Conservation (phyloP, 495 filamentous ascomycete species). For the Penicillium samsonianum region DNA sequence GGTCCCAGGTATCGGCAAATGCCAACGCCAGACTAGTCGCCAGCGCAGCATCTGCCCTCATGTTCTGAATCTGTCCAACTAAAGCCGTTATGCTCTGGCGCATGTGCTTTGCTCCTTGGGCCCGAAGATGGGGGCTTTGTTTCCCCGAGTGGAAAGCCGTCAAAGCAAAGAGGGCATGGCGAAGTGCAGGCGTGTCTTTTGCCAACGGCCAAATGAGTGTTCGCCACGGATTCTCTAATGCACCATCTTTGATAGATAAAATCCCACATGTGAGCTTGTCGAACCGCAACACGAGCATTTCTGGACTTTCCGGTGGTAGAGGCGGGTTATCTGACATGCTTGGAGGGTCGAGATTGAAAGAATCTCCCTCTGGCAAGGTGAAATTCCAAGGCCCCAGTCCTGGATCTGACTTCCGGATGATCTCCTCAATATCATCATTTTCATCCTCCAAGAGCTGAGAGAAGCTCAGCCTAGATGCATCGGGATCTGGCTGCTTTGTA, state of each 20-base stretch:
- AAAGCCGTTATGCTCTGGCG: constrained; percentile 62
- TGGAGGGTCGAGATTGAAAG: constrained; percentile 7
- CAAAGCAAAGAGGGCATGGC: constrained; percentile 73
- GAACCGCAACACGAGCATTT: constrained; percentile 68
- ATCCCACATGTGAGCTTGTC: constrained; percentile 75
- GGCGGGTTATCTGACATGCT: constrained; percentile 20
- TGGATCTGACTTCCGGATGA: constrained; percentile 51
- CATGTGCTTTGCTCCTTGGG: constrained; percentile 74
- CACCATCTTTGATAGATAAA: constrained; percentile 70
- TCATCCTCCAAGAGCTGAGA: constrained; percentile 42
- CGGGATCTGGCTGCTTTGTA: constrained; percentile 4
- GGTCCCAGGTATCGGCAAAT: constrained; percentile 79
- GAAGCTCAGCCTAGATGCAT: constrained; percentile 33
- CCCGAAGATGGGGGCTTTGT: constrained; percentile 55
- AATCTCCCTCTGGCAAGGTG: constrained; percentile 14
- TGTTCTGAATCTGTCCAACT: constrained; percentile 58
- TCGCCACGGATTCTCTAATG: constrained; percentile 75
- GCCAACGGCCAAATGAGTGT: constrained; percentile 74
- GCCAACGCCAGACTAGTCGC: constrained; percentile 74
- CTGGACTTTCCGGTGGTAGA: constrained; percentile 52
- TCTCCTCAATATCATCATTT: constrained; percentile 61
- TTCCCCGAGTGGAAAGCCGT: constrained; percentile 74
- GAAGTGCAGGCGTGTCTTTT: constrained; percentile 65
- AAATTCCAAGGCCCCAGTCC: constrained; percentile 41
- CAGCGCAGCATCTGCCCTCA: constrained; percentile 66